Percentiles rank a stretch among this genome's conserved stretches.
phyloP scores from a whole-genome alignment of 768 basidiomycete species.

The Tylopilus sp. region DNA sequence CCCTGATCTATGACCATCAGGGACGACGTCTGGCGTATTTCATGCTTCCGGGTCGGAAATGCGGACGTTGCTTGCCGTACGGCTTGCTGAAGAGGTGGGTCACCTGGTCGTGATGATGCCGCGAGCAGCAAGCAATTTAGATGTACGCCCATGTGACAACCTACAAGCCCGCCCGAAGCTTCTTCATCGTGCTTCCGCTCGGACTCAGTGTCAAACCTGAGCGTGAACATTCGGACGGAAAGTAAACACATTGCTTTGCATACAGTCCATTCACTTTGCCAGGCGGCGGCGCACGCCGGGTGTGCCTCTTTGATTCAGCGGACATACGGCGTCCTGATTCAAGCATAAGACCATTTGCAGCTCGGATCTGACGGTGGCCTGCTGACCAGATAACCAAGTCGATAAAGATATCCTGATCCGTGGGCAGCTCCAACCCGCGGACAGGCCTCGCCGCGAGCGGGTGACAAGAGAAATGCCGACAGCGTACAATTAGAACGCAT shows the following conservation, averaged over 20 bases:
- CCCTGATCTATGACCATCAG: neutral
- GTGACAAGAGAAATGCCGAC: neutral
- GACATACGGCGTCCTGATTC: too few species aligned
- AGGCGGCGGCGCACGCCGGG: neutral
- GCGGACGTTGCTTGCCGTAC: neutral
- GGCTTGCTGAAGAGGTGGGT: neutral
- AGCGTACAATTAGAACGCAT: neutral
- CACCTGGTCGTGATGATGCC: neutral
- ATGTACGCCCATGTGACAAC: neutral
- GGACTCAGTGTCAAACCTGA: too few species aligned
- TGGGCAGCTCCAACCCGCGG: neutral
- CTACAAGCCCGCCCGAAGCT: slow-evolving; percentile 1
- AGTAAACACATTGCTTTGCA: neutral
- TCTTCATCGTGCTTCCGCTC: slow-evolving; percentile 10
- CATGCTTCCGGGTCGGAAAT: slow-evolving; percentile 5
- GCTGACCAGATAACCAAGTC: too few species aligned
- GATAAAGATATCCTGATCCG: neutral
- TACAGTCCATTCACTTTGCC: neutral
- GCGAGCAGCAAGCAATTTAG: neutral
- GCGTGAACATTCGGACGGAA: neutral
- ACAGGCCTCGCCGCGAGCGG: neutral
- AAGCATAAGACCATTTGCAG: neutral
- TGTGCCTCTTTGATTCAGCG: neutral
- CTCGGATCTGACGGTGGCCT: neutral
- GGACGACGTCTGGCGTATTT: neutral